Conservation (phyloP, 2,329 filamentous ascomycete species). For the Torrubiellomyces zombiae region DNA sequence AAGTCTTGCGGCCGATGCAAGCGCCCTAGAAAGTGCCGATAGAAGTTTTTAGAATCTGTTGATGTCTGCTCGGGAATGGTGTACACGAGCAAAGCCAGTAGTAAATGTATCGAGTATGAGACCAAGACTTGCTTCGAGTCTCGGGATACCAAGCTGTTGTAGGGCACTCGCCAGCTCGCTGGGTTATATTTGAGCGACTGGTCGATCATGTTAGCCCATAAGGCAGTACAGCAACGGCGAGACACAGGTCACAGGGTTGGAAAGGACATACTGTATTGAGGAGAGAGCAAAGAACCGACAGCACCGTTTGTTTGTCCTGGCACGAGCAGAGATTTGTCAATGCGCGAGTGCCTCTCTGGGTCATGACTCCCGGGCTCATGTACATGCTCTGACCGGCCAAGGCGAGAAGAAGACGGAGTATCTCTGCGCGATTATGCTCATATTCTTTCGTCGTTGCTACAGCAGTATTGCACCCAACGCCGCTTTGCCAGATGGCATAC, state of each 20-base stretch:
- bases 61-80: conserved; percentile 63
- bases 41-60: conserved; percentile 65
- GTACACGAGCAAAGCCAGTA: conserved; percentile 75
- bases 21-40: conserved; percentile 79
- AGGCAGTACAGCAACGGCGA: too few relatives aligned
- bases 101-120: conserved; percentile 77
- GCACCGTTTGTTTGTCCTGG: conserved; percentile 76
- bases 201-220: conserved; percentile 5
- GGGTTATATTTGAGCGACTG: conserved; percentile 92
- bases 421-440: conserved; percentile 84
- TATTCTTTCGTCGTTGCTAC: conserved; percentile 80
- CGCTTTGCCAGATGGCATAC: conserved; percentile 95
- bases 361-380: conserved; percentile 61
- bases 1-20: conserved; percentile 91
- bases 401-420: conserved; percentile 70
- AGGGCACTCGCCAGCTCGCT: conserved; percentile 82
- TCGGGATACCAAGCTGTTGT: conserved; percentile 82
- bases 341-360: conserved; percentile 65
- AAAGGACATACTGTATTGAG: conserved; percentile 61
- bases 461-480: conserved; percentile 84
- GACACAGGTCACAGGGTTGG: too few relatives aligned
- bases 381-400: conserved; percentile 89
- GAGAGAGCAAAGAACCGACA: conserved; percentile 81
- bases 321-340: conserved; percentile 82
- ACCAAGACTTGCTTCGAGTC: conserved; percentile 82